Conservation (phyloP, 768 basidiomycete species). For the Atractiella rhizophila region DNA sequence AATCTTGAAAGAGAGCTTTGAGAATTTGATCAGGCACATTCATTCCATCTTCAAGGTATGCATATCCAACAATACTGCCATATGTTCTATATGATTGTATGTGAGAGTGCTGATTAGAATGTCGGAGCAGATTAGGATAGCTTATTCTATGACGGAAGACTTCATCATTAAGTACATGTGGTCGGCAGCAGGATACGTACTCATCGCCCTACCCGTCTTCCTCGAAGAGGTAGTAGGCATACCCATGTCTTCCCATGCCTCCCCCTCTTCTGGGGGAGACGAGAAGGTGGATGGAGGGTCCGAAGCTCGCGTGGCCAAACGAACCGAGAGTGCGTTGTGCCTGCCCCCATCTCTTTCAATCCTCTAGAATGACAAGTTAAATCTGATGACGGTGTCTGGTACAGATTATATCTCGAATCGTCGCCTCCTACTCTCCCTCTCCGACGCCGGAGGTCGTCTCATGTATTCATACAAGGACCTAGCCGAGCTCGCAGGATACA, state of each 20-base stretch:
- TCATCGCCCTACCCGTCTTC: constrained; percentile 74
- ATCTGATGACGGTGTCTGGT: not conserved
- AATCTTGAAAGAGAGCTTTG: constrained; percentile 47
- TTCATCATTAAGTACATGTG: constrained; percentile 89
- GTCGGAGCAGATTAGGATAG: constrained; percentile 45
- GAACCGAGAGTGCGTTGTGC: constrained; percentile 28
- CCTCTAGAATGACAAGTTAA: no score
- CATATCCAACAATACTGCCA: not conserved
- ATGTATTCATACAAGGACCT: constrained; percentile 96
- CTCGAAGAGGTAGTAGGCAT: constrained; percentile 21
- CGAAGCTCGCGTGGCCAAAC: constrained; percentile 24
- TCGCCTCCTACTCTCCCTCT: constrained; percentile 68
- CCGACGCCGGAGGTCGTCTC: constrained; percentile 77
- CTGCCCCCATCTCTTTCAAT: not conserved
- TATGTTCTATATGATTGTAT: not conserved
- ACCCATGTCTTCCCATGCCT: not conserved
- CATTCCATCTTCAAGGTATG: constrained; percentile 70
- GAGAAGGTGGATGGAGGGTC: not conserved
- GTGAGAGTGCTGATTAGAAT: not conserved
- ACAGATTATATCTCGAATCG: constrained; percentile 77
- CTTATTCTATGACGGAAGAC: constrained; percentile 83
- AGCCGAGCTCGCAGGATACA: constrained; percentile 79
- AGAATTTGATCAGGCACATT: constrained; percentile 57
- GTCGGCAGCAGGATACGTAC: constrained; percentile 71
- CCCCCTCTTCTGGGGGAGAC: not conserved